phyloP scores from a whole-genome alignment of 2,329 filamentous ascomycete genomes.

The Aspergillus sp. region DNA sequence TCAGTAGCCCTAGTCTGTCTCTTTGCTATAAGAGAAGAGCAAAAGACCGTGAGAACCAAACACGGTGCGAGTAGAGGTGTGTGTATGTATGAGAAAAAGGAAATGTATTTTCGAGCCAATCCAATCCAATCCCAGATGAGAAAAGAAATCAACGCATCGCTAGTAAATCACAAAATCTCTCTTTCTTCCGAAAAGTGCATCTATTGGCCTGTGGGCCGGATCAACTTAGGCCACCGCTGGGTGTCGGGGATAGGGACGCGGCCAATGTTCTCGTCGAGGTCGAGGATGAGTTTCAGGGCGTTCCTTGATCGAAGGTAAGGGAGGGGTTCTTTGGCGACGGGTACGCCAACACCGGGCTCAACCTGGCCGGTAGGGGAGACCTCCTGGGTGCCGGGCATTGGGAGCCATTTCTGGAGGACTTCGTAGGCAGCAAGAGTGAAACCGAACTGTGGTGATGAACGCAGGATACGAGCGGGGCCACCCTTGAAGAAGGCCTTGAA shows the following conservation, averaged over 20 bases:
- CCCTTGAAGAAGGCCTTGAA: slow-evolving; percentile 99
- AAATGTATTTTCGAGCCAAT: slow-evolving; percentile 19
- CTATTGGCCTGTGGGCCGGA: slow-evolving; percentile 30
- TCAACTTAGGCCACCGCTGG: slow-evolving; percentile 39
- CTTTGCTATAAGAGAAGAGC: no score
- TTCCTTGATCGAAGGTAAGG: slow-evolving; percentile 76
- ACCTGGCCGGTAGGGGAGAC: slow-evolving; percentile 59
- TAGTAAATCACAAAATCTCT: slow-evolving; percentile 26
- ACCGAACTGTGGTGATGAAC: slow-evolving; percentile 95
- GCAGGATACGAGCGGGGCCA: slow-evolving; percentile 88
- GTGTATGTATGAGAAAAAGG: slow-evolving; percentile 20
- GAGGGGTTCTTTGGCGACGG: slow-evolving; percentile 62
- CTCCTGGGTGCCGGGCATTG: slow-evolving; percentile 66
- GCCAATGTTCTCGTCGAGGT: slow-evolving; percentile 92
- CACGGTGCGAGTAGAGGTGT: background rate
- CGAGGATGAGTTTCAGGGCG: slow-evolving; percentile 91
- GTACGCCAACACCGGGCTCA: slow-evolving; percentile 63
- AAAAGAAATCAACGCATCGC: slow-evolving; percentile 22
- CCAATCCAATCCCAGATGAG: slow-evolving; percentile 6
- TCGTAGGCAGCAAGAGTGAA: slow-evolving; percentile 97
- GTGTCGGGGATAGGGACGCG: slow-evolving; percentile 59
- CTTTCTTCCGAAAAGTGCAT: slow-evolving; percentile 15
- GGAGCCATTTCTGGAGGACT: slow-evolving; percentile 76
- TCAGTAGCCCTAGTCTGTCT: no score
- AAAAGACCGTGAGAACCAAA: background rate